Evolutionary conservation across 75 land plant species (phyloP).

Genomic region (Pinus albicaulis): DNA sequence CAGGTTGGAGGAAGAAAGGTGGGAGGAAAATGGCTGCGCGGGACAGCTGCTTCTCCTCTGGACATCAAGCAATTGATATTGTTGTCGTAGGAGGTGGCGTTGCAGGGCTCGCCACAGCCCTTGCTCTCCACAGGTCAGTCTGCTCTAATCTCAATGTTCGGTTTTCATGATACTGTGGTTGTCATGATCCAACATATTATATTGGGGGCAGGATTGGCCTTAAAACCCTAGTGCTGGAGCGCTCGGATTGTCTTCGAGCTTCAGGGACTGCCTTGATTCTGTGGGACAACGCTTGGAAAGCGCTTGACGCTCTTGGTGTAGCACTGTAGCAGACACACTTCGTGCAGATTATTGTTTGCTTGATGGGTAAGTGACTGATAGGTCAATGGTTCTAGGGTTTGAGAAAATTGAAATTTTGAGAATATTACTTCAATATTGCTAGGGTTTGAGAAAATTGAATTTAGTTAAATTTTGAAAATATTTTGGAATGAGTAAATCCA

Average conservation of each 20-base stretch:
- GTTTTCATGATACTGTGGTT: neutral
- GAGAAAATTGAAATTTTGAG: too few species aligned
- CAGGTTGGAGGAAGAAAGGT: too few species aligned
- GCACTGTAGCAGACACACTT: constrained; percentile 21
- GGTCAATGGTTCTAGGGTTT: neutral
- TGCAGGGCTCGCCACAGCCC: constrained; percentile 23
- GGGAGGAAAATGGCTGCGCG: too few species aligned
- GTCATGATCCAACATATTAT: neutral
- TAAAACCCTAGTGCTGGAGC: constrained; percentile 30
- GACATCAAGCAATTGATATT: neutral
- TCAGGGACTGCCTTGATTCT: constrained; percentile 33
- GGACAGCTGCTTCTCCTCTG: too few species aligned
- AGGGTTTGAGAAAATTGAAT: too few species aligned
- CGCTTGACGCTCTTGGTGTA: constrained; percentile 37
- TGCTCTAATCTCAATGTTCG: neutral
- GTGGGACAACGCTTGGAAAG: constrained; percentile 48
- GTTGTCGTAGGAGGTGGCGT: constrained; percentile 17
- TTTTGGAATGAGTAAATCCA: too few species aligned
- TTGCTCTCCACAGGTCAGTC: constrained; percentile 15
- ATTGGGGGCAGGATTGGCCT: constrained; percentile 21
- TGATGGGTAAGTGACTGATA: constrained; percentile 9
- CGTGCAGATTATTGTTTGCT: constrained; percentile 6
- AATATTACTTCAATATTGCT: too few species aligned
- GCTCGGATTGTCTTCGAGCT: constrained; percentile 19
- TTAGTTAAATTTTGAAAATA: too few species aligned